Evolutionary conservation across 163 green algal species (phyloP), one percentile per base, ranked within the genome.

Genomic region (Chlorella variabilis): DNA sequence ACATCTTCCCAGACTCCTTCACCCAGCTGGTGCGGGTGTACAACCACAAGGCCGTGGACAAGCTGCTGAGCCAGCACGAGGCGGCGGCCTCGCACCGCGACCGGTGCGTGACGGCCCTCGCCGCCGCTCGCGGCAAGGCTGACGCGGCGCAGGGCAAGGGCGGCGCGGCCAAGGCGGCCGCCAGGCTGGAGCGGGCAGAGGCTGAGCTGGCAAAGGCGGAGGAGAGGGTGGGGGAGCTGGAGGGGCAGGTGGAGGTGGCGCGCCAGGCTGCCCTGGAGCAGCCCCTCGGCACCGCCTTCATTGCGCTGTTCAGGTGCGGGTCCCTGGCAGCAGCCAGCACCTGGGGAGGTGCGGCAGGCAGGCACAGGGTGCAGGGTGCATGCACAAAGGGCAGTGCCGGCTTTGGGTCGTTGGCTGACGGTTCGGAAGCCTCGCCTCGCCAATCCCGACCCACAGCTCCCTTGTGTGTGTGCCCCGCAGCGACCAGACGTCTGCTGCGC

Each of bases 241-340:
- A 80, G 15, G 25, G 0, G 38, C 18, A 70, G 25, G 8, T 80
- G 1, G 25, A 71, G 56, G 58, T 20, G 58, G 74, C 56, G 0
- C 29, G 74, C n/a, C n/a, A 58, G 39, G 74, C 39, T 17, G 58
- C 74, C 58, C 58, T 80, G 5, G 20, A 29, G 58, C 18, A 27
- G 18, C 74, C 74, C n/a, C 29, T 80, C 39, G 58, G 58, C 41
- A 80, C 54, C 39, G 74, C 74, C 1, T 80, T 80, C 39, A 71
- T 80, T 33, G 74, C 58, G 20, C 74, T 80, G 4, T 80, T 80
- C 74, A 71, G 73, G 73, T 71, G 56, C 45, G 71, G 2, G n/a
- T n/a, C n/a, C n/a, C n/a, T n/a, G 2, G 1, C 4, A 4, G 42
- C 54, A 20, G 54, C 54, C 54, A 18, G 5, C 5, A 62, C 11